Evolutionary conservation across 306 rosid species (phyloP).

Genomic region (Lagenaria siceraria): DNA sequence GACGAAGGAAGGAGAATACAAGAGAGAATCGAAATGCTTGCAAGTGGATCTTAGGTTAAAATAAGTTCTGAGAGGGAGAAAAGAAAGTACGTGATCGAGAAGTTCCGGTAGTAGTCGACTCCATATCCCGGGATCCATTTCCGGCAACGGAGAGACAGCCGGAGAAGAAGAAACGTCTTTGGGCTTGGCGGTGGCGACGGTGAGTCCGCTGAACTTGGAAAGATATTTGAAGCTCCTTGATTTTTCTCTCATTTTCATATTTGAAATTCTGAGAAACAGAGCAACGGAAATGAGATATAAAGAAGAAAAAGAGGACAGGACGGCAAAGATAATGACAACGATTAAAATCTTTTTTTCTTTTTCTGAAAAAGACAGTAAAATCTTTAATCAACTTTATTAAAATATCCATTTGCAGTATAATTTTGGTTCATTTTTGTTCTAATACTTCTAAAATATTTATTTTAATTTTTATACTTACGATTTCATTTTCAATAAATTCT

Average conservation of each 20-base stretch:
- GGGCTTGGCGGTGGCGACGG: not conserved
- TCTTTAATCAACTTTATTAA: too few species aligned
- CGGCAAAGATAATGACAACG: too few species aligned
- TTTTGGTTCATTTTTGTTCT: too few species aligned
- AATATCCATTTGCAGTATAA: too few species aligned
- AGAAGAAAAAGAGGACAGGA: not conserved
- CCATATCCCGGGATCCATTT: constrained; percentile 80
- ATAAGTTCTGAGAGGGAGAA: constrained; percentile 54
- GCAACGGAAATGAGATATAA: too few species aligned
- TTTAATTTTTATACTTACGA: too few species aligned
- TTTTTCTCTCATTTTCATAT: not conserved
- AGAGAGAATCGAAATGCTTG: constrained; percentile 51
- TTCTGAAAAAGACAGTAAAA: too few species aligned
- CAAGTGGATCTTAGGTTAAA: constrained; percentile 69
- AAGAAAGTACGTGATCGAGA: constrained; percentile 53
- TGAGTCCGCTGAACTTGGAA: not conserved
- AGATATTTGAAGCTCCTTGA: not conserved
- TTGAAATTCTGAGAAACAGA: not conserved
- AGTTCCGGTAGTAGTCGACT: constrained; percentile 56
- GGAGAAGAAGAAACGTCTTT: not conserved
- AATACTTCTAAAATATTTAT: too few species aligned
- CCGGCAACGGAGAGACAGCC: not conserved
- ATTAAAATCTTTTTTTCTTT: too few species aligned
- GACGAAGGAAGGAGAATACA: constrained; percentile 57
- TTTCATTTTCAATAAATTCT: too few species aligned